Evolutionary conservation across 1,284 basidiomycete genomes (phyloP), one percentile per base, ranked within the genome.

Genomic region (Leucoagaricus sp.): DNA sequence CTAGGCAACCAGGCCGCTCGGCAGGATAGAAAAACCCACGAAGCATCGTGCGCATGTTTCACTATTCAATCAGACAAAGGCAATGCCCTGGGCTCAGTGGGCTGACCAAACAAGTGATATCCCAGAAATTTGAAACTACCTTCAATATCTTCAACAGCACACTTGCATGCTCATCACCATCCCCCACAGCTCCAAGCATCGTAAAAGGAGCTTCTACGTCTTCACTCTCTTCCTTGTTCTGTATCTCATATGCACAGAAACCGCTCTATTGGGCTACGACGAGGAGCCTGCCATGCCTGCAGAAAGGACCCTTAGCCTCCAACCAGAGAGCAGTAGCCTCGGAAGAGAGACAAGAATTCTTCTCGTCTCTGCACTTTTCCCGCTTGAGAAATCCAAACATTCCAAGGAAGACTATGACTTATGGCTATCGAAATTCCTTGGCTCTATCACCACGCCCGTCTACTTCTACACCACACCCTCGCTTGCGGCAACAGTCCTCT

Each of bases 361-460:
- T 29, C 73, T 84, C 45, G 81, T 83, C 4, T 76, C 81, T 5
- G 78, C 80, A 1, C 74, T 82, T 63, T 83, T 77, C 61, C 81
- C 80, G 0, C 70, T 82, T 9, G 58, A 72, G 0, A 76, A 75
- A 51, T 76, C 80, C 13, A 82, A 82, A 63, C 79, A 83, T 61
- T 63, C 76, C 3, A 60, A 70, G n/a, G 61, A 65, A n/a, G 76
- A 80, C 8, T 82, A 82, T 64, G 64, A 64, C 2, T 13, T 49
- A 4, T 81, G 79, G 79, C 66, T 82, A 0, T 53, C 63, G 2
- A 64, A 68, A 6, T 80, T 81, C 60, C 68, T 85, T 8, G 64
- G 65, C 0, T 66, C 61, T 7, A 69, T 84, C 13, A 71, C 69
- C 13, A 81, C 79, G 3, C 75, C 79, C 45, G 61, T 82, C 10